Base-by-base conservation (phyloP, 257 asterid species). In the Gardenia jasminoides region DNA sequence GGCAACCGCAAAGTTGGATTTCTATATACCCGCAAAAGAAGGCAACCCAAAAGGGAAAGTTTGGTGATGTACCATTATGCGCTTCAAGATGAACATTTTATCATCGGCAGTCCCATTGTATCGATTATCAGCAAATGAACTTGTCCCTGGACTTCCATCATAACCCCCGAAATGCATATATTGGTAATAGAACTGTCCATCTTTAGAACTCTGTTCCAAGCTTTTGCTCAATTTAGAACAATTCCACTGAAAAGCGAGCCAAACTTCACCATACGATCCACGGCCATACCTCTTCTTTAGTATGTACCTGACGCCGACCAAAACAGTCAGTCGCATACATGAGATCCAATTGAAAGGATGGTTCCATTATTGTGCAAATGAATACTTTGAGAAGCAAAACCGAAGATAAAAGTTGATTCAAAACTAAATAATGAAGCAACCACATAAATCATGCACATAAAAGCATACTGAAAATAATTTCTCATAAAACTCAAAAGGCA, bases 191-290 rank as follows among this genome's bases (percentile, higher is more conserved):
- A 50, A 81, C 70, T 78, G 83, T 68, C 82, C 79, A 66, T 84
- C 82, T 41, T 52, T 87, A 76, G 83, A 81, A 79, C 80, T 81
- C 83, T 77, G 82, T 80, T 82, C 79, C 68, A 74, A 68, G 80
- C 80, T 87, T 48, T 88, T 84, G 68, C 86, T 86, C 74, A 66
- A 88, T 81, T 88, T 93, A 78, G 98, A 93, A 83, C 96, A 91
- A 70, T 96, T 91, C 99, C 98, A 96, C 71, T 87, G 86, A 85
- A 96, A 92, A 84, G 99, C 99, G 78, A 96, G 92, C 99, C 99
- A 96, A 86, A 96, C 99, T 90, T 95, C 99, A 77, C 99, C 99
- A 85, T 83, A 95, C 43, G 98, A 93, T 83, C 99, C 99, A 75
- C 97, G 98, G 75, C 84, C 97, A 90, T 92, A 95, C 90, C 94